Conservation (phyloP, 1,284 basidiomycete genomes). For the Microbotryum silenes-acaulis region DNA sequence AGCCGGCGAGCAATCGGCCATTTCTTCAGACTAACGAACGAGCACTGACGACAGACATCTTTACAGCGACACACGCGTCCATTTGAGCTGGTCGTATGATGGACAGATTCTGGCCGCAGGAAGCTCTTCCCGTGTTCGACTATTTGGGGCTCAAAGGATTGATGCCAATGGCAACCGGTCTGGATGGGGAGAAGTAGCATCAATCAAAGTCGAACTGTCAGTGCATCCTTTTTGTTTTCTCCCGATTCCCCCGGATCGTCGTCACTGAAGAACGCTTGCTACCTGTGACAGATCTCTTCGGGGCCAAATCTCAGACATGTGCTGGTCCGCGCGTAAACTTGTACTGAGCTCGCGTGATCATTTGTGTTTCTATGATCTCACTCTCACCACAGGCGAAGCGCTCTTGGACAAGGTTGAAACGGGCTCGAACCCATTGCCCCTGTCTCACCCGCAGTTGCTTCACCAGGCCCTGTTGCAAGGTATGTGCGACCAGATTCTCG, state of each 20-base stretch:
- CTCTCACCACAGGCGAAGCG: constrained; percentile 43
- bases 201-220: constrained; percentile 1
- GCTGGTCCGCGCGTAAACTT: constrained; percentile 70
- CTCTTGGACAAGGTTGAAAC: constrained; percentile 35
- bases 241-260: too few relatives aligned
- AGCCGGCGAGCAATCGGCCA: too few relatives aligned
- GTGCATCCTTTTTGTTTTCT: background rate
- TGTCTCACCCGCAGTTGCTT: constrained; percentile 85
- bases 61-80: constrained; percentile 4
- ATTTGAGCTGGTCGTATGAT: constrained; percentile 20
- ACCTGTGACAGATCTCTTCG: too few relatives aligned
- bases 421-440: constrained; percentile 62
- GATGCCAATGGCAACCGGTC: constrained; percentile 11
- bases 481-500: constrained; percentile 40
- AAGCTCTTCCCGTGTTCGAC: constrained; percentile 1
- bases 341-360: constrained; percentile 63
- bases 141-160: constrained; percentile 11
- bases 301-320: constrained; percentile 61
- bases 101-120: constrained; percentile 11
- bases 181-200: constrained; percentile 6
- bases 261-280: too few relatives aligned
- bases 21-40: background rate
- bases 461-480: constrained; percentile 87
- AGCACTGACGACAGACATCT: background rate
- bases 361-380: constrained; percentile 56